phyloP scores from a whole-genome alignment of 192 early-diverging fungal genomes.

The Coemansia sp. region DNA sequence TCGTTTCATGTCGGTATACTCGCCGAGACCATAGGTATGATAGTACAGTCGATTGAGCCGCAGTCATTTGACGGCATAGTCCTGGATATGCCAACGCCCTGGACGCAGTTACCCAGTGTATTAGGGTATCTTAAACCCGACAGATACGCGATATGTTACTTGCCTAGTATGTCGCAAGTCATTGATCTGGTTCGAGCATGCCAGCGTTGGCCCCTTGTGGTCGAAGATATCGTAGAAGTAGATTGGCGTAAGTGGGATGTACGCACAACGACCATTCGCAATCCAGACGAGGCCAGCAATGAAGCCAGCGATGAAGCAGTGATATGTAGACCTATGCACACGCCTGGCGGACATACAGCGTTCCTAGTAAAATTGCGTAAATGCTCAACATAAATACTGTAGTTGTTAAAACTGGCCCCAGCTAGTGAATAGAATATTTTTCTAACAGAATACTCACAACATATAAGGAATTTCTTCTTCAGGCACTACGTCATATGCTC shows the following conservation, averaged over 20 bases:
- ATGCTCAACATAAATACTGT: slow-evolving; percentile 4
- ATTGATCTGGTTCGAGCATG: slow-evolving; percentile 28
- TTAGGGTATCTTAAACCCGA: slow-evolving; percentile 25
- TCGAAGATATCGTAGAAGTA: slow-evolving; percentile 46
- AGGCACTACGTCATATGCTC: no score
- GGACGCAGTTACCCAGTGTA: slow-evolving; percentile 36
- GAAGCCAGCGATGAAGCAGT: slow-evolving; percentile 34
- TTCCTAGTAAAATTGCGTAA: slow-evolving; percentile 58
- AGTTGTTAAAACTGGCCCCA: slow-evolving; percentile 1
- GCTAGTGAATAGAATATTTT: no score
- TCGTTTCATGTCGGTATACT: slow-evolving; percentile 48
- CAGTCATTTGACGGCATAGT: slow-evolving; percentile 27
- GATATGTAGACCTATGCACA: slow-evolving; percentile 56
- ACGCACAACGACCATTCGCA: slow-evolving; percentile 29
- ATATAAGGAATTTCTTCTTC: no score
- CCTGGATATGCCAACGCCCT: slow-evolving; percentile 50
- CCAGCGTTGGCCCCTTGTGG: slow-evolving; percentile 26
- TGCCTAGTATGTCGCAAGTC: slow-evolving; percentile 51
- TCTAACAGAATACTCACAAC: no score
- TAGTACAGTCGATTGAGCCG: background rate
- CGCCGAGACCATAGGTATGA: slow-evolving; percentile 9
- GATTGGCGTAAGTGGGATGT: slow-evolving; percentile 47
- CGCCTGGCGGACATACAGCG: slow-evolving; percentile 54
- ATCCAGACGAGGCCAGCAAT: background rate
- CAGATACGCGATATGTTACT: slow-evolving; percentile 37